Conservation (phyloP, 331 rosid genomes). For the Quercus lobata region DNA sequence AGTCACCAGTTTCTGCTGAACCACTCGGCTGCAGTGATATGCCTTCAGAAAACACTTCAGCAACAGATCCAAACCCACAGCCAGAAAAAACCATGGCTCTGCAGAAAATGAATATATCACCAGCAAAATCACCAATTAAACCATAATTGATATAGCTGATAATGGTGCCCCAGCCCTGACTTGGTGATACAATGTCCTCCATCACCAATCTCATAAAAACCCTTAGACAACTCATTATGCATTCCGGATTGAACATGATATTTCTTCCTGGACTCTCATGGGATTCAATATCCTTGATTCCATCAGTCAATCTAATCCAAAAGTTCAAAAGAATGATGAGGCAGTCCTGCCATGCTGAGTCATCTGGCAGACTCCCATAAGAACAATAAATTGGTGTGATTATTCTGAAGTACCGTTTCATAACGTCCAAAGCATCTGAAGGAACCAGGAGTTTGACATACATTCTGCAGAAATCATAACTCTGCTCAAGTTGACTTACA, state of each 20-base stretch:
- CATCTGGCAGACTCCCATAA: conserved; percentile 62
- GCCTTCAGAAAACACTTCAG: conserved; percentile 68
- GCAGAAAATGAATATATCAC: conserved; percentile 62
- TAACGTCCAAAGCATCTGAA: conserved; percentile 71
- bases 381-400: conserved; percentile 58
- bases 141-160: conserved; percentile 55
- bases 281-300: conserved; percentile 57
- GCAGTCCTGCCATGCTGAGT: conserved; percentile 89
- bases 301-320: conserved; percentile 80
- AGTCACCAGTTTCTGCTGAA: conserved; percentile 29
- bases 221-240: conserved; percentile 63
- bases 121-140: conserved; percentile 53
- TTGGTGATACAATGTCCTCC: conserved; percentile 88
- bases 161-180: conserved; percentile 87
- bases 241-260: conserved; percentile 49
- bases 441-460: conserved; percentile 56
- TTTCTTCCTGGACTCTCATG: conserved; percentile 41
- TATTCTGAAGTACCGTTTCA: conserved; percentile 68
- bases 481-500: conserved; percentile 76
- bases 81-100: conserved; percentile 87
- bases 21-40: conserved; percentile 45
- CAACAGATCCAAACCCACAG: conserved; percentile 80
- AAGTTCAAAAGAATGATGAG: conserved; percentile 76
- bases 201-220: conserved; percentile 74
- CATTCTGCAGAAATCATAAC: conserved; percentile 50